Evolutionary conservation across 2,329 filamentous ascomycete genomes (phyloP).

Genomic region (Cladosporium austrohemisphaericum): DNA sequence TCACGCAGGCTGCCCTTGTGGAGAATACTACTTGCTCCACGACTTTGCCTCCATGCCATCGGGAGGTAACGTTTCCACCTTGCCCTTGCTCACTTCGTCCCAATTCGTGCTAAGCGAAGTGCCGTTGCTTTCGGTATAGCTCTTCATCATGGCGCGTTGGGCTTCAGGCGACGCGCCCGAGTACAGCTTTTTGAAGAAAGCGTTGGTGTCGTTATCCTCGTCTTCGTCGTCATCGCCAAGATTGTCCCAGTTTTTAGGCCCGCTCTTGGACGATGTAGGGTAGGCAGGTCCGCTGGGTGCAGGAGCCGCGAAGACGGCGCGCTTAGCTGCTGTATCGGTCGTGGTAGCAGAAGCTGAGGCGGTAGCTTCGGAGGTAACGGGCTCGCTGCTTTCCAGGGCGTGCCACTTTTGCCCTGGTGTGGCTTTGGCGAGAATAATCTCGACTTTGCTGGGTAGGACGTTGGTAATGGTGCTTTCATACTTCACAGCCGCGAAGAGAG

Average conservation of each 20-base stretch:
- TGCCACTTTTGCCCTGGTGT: constrained; percentile 65
- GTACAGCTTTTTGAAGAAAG: constrained; percentile 90
- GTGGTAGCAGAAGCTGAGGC: constrained; percentile 1
- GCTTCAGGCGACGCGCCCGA: constrained; percentile 72
- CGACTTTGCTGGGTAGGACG: constrained; percentile 74
- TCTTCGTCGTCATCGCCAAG: constrained; percentile 56
- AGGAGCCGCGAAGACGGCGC: constrained; percentile 20
- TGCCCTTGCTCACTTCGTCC: constrained; percentile 70
- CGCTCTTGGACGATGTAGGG: constrained; percentile 78
- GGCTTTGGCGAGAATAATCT: constrained; percentile 68
- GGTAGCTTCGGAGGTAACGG: constrained; percentile 21
- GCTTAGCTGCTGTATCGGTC: constrained; percentile 2
- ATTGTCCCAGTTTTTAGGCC: constrained; percentile 90
- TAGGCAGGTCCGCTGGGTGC: constrained; percentile 56
- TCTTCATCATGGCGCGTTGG: constrained; percentile 95
- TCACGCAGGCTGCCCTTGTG: too few species aligned
- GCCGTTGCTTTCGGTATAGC: constrained; percentile 88
- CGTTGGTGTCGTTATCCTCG: constrained; percentile 62
- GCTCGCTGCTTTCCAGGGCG: constrained; percentile 49
- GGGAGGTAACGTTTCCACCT: constrained; percentile 68
- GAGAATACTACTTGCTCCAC: constrained; percentile 53
- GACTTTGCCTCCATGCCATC: constrained; percentile 75
- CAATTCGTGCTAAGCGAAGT: constrained; percentile 91
- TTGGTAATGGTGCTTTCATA: constrained; percentile 56
- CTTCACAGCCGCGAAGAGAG: constrained; percentile 65